phyloP scores from a whole-genome alignment of 2,329 filamentous ascomycete species.

The Diplodia seriata region DNA sequence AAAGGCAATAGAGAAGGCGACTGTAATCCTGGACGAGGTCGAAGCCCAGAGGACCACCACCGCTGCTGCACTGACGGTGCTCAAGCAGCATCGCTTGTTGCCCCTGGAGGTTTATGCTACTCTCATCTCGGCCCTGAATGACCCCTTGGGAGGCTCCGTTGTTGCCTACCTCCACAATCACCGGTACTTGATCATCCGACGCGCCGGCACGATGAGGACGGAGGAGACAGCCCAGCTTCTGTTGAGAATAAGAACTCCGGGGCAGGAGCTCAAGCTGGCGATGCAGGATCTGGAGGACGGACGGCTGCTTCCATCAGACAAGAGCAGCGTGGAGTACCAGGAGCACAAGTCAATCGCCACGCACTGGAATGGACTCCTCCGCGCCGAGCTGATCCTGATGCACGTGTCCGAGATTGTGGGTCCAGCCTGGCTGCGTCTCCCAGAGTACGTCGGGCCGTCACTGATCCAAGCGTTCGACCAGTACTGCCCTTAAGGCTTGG shows the following conservation, averaged over 20 bases:
- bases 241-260: neutral
- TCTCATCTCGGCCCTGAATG: neutral
- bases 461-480: no score
- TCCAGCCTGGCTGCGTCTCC: neutral
- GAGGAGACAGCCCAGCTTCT: neutral
- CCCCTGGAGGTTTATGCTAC: neutral
- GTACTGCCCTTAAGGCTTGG: no score
- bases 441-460: no score
- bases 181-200: no score
- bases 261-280: neutral
- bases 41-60: no score
- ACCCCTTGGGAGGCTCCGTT: no score
- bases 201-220: neutral
- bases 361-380: neutral
- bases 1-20: neutral
- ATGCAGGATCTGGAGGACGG: neutral
- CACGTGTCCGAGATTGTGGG: neutral
- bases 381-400: neutral
- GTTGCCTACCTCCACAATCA: no score
- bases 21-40: neutral
- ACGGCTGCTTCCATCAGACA: neutral
- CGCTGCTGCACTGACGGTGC: neutral
- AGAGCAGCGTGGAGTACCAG: neutral
- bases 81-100: neutral
- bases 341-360: neutral